Percentiles rank a stretch among this genome's conserved stretches.
These are phyloP conservation scores for Irpex sp. DNA, from an alignment of 1,284 basidiomycete species.

Conservation along the genomic window DNA sequence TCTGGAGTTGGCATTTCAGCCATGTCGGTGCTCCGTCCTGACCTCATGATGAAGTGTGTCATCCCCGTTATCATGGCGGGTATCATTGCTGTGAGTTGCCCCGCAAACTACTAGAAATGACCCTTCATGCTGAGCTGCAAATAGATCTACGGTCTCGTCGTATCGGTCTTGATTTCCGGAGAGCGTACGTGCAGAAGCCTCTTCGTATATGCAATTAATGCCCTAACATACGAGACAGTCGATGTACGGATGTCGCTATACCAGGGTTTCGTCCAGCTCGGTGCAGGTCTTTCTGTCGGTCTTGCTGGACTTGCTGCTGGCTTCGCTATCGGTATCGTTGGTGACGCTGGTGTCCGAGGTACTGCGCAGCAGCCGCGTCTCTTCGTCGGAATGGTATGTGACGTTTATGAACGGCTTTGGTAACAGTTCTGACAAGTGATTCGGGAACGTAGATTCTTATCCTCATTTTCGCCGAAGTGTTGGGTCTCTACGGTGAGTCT, in stretches of 20 bases:
- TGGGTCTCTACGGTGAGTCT: slow-evolving; percentile 67
- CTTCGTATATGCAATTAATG: slow-evolving; percentile 9
- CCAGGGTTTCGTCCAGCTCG: slow-evolving; percentile 86
- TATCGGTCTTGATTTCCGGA: slow-evolving; percentile 84
- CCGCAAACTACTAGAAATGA: background rate
- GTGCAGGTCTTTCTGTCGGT: slow-evolving; percentile 86
- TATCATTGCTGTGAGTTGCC: slow-evolving; percentile 87
- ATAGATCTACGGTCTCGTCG: slow-evolving; percentile 86
- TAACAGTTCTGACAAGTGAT: background rate
- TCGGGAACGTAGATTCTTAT: slow-evolving; percentile 48
- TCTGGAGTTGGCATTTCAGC: slow-evolving; percentile 99
- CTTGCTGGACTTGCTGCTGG: slow-evolving; percentile 88
- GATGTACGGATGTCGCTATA: slow-evolving; percentile 60
- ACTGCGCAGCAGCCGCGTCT: slow-evolving; percentile 90
- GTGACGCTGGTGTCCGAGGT: slow-evolving; percentile 91
- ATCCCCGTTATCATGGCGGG: slow-evolving; percentile 99
- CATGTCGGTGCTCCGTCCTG: slow-evolving; percentile 94
- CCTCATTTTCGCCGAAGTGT: slow-evolving; percentile 84
- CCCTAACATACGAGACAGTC: slow-evolving; percentile 33
- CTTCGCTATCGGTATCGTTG: slow-evolving; percentile 93
- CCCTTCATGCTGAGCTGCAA: background rate
- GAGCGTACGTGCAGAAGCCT: slow-evolving; percentile 51
- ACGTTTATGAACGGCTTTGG: background rate
- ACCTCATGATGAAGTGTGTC: slow-evolving; percentile 94
- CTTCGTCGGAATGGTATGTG: slow-evolving; percentile 81